Evolutionary conservation across 345 rosid genomes (phyloP), one percentile per base, ranked within the genome.

Genomic region (Bretschneidera sinensis): DNA sequence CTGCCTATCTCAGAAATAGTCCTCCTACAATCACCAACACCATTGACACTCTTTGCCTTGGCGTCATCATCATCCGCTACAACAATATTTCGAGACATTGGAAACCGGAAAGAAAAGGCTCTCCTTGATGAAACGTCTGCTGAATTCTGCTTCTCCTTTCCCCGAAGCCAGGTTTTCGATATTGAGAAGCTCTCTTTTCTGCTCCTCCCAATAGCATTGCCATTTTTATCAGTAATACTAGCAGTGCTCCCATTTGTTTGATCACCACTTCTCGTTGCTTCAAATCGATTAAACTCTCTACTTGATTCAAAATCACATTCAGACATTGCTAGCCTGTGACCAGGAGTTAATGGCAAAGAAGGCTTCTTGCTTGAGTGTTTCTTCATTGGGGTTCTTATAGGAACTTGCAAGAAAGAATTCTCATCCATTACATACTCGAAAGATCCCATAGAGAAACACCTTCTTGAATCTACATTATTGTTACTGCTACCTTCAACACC

Each of bases 371-470:
- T 68, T 3, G 81, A 48, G 53, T 71, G 76, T 71, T 84, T 94
- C 86, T 79, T 86, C 59, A 76, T 60, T 0, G 85, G 76, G 49
- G 85, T 75, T 66, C 76, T 72, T 45, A 95, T 80, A 19, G 96
- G 88, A 33, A 95, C 99, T 71, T 80, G 81, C 82, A 95, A 76
- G 43, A 70, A 62, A 17, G 91, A 76, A 53, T 78, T 78, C 65
- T 86, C 92, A 55, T 91, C 95, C 95, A 91, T 79, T 21, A 91
- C 86, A 60, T 95, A 95, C 86, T 88, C 95, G 63, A 83, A 91
- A n/a, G 96, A 88, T 19, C 95, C 99, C 99, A 94, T 91, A 16
- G 99, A 94, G 48, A 80, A 86, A 65, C 99, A 94, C 63, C 97
- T 88, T 64, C 99, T 79, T 13, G 76, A 76, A 57, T 79, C 96